Base-by-base conservation (phyloP, 768 basidiomycete genomes). In the Podaxis pistillaris region DNA sequence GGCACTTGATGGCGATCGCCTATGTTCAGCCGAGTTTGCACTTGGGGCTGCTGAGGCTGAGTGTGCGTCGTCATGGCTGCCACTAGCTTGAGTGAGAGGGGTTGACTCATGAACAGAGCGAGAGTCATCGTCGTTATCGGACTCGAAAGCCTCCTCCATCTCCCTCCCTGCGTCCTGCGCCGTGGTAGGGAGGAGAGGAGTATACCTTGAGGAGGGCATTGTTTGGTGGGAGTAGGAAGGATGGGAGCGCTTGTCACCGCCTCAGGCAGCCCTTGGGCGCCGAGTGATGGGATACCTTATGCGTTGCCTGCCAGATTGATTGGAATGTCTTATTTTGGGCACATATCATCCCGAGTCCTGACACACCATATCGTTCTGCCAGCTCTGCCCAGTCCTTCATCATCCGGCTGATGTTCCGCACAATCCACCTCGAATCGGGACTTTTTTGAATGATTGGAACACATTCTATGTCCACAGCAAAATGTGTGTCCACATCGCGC, bases 121-220 rank as follows among this genome's bases (percentile, higher is more conserved):
- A 46, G 82, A 80, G 58, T 82, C 80, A 28, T 83, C 82, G 50
- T 86, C 84, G 67, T 87, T 80, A 61, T 87, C 85, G 36, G 82
- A 80, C 57, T 82, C 89, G 66, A 94, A 94, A 1, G 92, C 88
- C 33, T 87, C 91, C 68, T 91, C 84, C 70, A 94, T 84, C 73
- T 93, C 91, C 65, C 82, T 78, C 52, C 79, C 79, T 49, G 78
- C 73, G 71, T 79, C 76, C 64, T 75, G 79, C 67, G 73, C 73
- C 36, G 79, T 78, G 74, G 77, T 69, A n/a, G 75, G 75, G 61
- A 62, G 60, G 44, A 62, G 24, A 36, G 60, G 60, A 12, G 33
- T 44, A n/a, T 62, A 62, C 33, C 60, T 62, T 46, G 52, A 33
- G 7, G 60, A 62, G 11, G 60, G 30, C 60, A 62, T 62, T 15